phyloP scores from a whole-genome alignment of 192 early-diverging fungal species.

The Geranomyces michiganensis region DNA sequence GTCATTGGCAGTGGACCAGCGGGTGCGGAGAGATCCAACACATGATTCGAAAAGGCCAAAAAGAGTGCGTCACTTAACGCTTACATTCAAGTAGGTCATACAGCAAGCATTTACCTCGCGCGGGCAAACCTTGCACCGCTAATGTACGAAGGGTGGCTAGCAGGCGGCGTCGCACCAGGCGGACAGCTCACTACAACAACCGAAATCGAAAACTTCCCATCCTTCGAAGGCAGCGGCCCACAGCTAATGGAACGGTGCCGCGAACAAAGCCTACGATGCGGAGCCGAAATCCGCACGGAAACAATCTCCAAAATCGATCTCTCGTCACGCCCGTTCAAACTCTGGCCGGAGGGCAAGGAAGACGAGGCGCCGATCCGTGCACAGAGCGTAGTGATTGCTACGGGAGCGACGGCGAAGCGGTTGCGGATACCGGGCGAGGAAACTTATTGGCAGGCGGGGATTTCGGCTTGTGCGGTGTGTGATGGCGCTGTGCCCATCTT shows the following conservation, averaged over 20 bases:
- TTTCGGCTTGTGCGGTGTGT: slow-evolving; percentile 98
- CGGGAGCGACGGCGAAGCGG: slow-evolving; percentile 98
- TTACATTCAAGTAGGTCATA: slow-evolving; percentile 67
- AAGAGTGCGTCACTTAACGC: neutral
- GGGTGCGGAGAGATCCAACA: neutral
- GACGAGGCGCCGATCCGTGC: slow-evolving; percentile 66
- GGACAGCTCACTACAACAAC: slow-evolving; percentile 94
- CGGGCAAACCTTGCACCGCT: slow-evolving; percentile 92
- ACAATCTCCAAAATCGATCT: slow-evolving; percentile 92
- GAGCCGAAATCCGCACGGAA: slow-evolving; percentile 88
- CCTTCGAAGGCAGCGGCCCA: slow-evolving; percentile 86
- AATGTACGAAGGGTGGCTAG: slow-evolving; percentile 96
- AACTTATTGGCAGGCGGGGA: slow-evolving; percentile 92
- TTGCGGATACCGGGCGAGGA: slow-evolving; percentile 35
- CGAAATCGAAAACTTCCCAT: slow-evolving; percentile 81
- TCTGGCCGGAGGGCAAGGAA: slow-evolving; percentile 89
- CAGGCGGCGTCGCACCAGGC: slow-evolving; percentile 79
- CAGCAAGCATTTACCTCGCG: slow-evolving; percentile 93
- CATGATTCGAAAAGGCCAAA: neutral
- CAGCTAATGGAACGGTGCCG: slow-evolving; percentile 87
- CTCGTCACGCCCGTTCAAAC: slow-evolving; percentile 81
- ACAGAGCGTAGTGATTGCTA: slow-evolving; percentile 88
- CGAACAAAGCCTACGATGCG: slow-evolving; percentile 81
- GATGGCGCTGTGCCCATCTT: slow-evolving; percentile 98
- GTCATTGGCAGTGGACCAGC: slow-evolving; percentile 2